Evolutionary conservation across 495 filamentous ascomycete species (phyloP).

Genomic region (Entonaema liquescens): DNA sequence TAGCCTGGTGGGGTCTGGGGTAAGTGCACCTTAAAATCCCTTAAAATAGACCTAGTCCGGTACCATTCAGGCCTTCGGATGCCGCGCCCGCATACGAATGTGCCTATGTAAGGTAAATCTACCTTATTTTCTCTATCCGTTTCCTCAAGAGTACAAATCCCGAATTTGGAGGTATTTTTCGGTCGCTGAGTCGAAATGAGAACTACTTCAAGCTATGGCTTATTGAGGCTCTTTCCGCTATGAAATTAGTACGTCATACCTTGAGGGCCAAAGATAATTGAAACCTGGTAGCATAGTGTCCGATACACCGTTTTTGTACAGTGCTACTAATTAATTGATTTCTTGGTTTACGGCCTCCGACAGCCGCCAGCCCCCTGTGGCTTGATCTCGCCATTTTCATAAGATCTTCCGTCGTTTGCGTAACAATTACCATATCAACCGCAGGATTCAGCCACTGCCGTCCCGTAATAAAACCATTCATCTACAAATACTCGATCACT

Average conservation of each 20-base stretch:
- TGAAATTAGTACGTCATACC: not conserved
- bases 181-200: not conserved
- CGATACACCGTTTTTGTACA: constrained; percentile 5
- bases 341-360: constrained; percentile 24
- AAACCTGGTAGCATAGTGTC: constrained; percentile 12
- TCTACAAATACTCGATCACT: not conserved
- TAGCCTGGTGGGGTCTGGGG: constrained; percentile 39
- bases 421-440: constrained; percentile 18
- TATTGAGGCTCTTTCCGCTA: not conserved
- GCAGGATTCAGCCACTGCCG: constrained; percentile 18
- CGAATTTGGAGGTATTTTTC: not conserved
- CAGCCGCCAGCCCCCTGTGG: constrained; percentile 35
- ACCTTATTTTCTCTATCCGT: not conserved
- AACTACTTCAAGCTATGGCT: not conserved
- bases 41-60: constrained; percentile 28
- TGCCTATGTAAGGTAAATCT: not conserved
- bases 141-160: not conserved
- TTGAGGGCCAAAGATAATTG: not conserved
- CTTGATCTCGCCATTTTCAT: constrained; percentile 37
- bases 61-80: constrained; percentile 20
- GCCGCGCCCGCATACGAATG: not conserved
- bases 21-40: constrained; percentile 11
- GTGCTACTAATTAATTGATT: constrained; percentile 21
- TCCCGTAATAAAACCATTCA: constrained; percentile 16
- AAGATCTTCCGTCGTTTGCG: constrained; percentile 30